These are phyloP conservation scores for Leccinellum rugosiceps DNA, from an alignment of 768 basidiomycete species.

Conservation along the genomic window DNA sequence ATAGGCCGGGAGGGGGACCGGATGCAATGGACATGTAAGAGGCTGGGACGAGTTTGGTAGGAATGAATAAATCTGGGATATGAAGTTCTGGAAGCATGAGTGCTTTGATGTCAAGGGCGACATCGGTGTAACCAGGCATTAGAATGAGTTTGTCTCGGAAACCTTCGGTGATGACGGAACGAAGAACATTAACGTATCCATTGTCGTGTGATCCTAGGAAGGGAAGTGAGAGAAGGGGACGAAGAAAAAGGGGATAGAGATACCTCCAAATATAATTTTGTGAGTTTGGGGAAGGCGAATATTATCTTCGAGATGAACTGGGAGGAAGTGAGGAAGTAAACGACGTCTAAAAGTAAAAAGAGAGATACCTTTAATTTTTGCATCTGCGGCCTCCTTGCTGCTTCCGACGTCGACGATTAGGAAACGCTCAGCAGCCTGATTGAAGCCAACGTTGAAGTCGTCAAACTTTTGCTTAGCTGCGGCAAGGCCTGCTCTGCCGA, in stretches of 20 bases:
- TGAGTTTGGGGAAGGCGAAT: slow-evolving; percentile 56
- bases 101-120: slow-evolving; percentile 57
- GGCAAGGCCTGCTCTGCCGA: slow-evolving; percentile 35
- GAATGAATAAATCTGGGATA: slow-evolving; percentile 58
- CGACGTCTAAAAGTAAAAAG: background rate
- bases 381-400: slow-evolving; percentile 72
- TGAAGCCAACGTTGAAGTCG: slow-evolving; percentile 67
- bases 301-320: slow-evolving; percentile 41
- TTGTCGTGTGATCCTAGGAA: slow-evolving; percentile 65
- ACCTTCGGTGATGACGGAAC: slow-evolving; percentile 62
- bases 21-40: slow-evolving; percentile 26
- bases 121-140: slow-evolving; percentile 58
- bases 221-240: background rate
- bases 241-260: slow-evolving; percentile 9
- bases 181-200: slow-evolving; percentile 63
- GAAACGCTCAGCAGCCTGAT: slow-evolving; percentile 65
- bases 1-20: slow-evolving; percentile 26
- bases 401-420: slow-evolving; percentile 67
- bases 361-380: slow-evolving; percentile 64
- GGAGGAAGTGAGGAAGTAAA: slow-evolving; percentile 8
- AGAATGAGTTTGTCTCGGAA: slow-evolving; percentile 62
- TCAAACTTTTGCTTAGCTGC: slow-evolving; percentile 47
- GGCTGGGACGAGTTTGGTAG: slow-evolving; percentile 45
- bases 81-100: slow-evolving; percentile 52
- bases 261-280: slow-evolving; percentile 68